These are phyloP conservation scores for Sclerotinia borealis DNA, from an alignment of 2,329 filamentous ascomycete genomes.

Conservation along the genomic window DNA sequence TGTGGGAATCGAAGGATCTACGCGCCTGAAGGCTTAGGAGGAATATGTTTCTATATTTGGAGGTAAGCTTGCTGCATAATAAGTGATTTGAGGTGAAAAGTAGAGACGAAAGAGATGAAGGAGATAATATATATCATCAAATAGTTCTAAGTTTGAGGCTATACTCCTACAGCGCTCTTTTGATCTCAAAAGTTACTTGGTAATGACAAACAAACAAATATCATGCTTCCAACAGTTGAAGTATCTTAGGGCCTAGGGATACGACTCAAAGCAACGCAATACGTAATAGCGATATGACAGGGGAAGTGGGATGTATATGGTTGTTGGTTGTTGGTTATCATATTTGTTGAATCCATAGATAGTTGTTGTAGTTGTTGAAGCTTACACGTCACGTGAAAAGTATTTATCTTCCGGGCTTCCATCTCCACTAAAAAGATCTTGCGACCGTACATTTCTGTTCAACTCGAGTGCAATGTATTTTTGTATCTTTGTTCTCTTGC, in stretches of 20 bases:
- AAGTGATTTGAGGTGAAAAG: background rate
- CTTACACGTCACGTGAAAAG: background rate
- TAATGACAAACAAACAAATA: background rate
- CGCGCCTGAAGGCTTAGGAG: constrained; percentile 2
- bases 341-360: too few species aligned
- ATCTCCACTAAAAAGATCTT: background rate
- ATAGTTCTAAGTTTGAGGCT: background rate
- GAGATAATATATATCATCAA: background rate
- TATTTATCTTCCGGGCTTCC: background rate
- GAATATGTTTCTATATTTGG: constrained; percentile 4
- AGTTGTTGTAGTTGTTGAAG: background rate
- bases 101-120: background rate
- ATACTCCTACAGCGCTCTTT: background rate
- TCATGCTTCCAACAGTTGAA: background rate
- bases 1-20: background rate
- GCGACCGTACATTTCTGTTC: background rate
- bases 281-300: background rate
- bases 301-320: background rate
- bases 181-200: background rate
- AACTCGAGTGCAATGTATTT: background rate
- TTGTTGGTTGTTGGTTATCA: background rate
- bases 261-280: background rate
- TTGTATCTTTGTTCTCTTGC: background rate
- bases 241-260: background rate
- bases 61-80: background rate